phyloP scores from a whole-genome alignment of 139 green algal species.

The Chlamydomonas eustigma region DNA sequence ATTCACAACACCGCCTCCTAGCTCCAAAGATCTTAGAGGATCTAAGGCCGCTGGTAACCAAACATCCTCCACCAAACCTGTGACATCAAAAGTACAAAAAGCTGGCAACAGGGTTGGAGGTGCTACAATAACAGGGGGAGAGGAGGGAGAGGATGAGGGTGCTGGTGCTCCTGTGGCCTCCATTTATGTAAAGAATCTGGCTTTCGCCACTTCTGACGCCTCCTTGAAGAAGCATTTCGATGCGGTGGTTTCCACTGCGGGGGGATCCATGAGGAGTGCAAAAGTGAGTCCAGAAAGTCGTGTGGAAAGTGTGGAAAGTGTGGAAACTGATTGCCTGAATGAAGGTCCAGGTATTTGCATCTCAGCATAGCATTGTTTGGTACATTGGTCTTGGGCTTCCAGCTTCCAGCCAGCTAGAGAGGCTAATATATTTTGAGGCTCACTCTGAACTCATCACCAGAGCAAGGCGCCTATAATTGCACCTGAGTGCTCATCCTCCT shows the following conservation, averaged over 20 bases:
- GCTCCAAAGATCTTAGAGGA: slow-evolving; percentile 1
- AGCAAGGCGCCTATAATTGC: no score
- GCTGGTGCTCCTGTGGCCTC: slow-evolving; percentile 30
- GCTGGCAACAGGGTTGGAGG: not conserved
- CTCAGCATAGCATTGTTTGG: not conserved
- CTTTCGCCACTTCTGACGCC: slow-evolving; percentile 76
- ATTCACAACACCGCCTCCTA: slow-evolving; percentile 44
- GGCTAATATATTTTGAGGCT: no score
- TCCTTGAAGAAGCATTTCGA: slow-evolving; percentile 77
- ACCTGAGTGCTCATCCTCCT: no score
- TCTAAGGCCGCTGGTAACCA: not conserved
- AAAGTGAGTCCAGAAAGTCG: not conserved
- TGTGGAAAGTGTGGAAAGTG: not conserved
- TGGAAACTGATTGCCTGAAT: not conserved
- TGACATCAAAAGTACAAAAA: not conserved
- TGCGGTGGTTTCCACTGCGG: slow-evolving; percentile 36
- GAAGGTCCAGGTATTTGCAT: not conserved
- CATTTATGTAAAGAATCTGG: slow-evolving; percentile 96
- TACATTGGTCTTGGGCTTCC: no score
- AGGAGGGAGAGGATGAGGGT: slow-evolving; percentile 18
- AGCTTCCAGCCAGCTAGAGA: no score
- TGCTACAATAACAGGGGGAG: not conserved
- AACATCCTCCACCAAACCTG: not conserved
- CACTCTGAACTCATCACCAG: no score
- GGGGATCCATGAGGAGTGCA: slow-evolving; percentile 6